Base-by-base conservation (phyloP, 768 basidiomycete species). In the Mycena leptocephala region DNA sequence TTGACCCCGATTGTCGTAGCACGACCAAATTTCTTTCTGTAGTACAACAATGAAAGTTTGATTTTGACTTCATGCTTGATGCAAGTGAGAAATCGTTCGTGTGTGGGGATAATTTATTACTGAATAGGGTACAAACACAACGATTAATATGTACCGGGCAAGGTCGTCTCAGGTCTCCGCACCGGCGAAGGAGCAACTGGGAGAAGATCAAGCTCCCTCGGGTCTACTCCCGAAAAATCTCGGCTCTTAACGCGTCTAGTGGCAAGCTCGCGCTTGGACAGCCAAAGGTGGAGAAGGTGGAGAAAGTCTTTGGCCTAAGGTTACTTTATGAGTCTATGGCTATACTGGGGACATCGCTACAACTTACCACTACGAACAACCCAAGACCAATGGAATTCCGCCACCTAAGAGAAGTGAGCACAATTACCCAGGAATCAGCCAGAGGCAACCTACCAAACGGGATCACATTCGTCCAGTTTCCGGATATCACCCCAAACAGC, bases 191-290 rank as follows among this genome's bases (percentile, higher is more conserved):
- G 3, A 20, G 43, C 55, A 10, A 18, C n/a, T 2, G 77, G 66
- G 22, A 95, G 88, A 32, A 96, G 87, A 81, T 96, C 94, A 48
- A 95, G 86, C 76, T 91, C 92, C 14, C 84, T 81, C 55, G 91
- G 79, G 79, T 95, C 94, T n/a, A 95, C 90, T 0, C 93, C 94
- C n/a, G 87, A 86, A 80, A 96, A 96, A 53, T 94, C 91, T 74
- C 90, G 89, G 80, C 89, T 94, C 84, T 92, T 94, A 32, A 96
- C 91, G 28, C 87, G 86, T 18, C 95, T 88, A 2, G 91, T 92
- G 80, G 94, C 91, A 7, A 95, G 85, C 80, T 96, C 95, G 22
- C 91, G 92, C 80, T 94, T 94, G 8, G 91, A 88, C 6, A 95
- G 88, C 85, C 90, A 94, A 8, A 95, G 86, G 79, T 95, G 93